phyloP scores from a whole-genome alignment of 192 early-diverging fungal species.

The Pecoramyces ruminantium region DNA sequence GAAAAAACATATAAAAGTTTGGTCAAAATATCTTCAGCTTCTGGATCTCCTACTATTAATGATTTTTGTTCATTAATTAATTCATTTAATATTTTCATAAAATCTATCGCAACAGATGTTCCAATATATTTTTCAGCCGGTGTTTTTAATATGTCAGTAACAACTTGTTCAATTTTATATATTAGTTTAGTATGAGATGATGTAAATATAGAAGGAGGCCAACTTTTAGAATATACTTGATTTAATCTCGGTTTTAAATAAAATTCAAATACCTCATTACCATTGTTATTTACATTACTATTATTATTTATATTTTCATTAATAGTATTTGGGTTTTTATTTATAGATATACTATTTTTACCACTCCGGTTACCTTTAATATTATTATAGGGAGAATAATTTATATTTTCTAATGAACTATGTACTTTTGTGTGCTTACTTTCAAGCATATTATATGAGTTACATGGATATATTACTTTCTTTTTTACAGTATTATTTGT shows the following conservation, averaged over 20 bases:
- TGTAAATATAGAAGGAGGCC: constrained; percentile 39
- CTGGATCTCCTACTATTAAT: constrained; percentile 36
- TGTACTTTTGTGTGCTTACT: background rate
- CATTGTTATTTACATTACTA: background rate
- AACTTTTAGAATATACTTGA: constrained; percentile 39
- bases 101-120: constrained; percentile 26
- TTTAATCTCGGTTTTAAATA: constrained; percentile 1
- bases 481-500: background rate
- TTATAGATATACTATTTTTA: background rate
- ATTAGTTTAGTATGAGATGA: constrained; percentile 33
- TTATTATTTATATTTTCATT: background rate
- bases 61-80: constrained; percentile 36
- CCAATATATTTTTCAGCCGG: constrained; percentile 24
- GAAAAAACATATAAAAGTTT: constrained; percentile 38
- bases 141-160: constrained; percentile 28
- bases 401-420: background rate
- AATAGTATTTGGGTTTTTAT: too few species aligned
- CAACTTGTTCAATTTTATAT: constrained; percentile 29
- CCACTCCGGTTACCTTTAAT: background rate
- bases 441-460: background rate
- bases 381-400: background rate
- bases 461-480: background rate
- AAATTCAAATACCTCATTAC: background rate
- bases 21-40: constrained; percentile 38
- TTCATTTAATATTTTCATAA: constrained; percentile 43